A percentile compares a stretch with the other conserved stretches of the same genome.
These are phyloP conservation scores for Bryum argenteum DNA, from an alignment of 225 moss, liverwort and hornwort species.

Conservation along the genomic window DNA sequence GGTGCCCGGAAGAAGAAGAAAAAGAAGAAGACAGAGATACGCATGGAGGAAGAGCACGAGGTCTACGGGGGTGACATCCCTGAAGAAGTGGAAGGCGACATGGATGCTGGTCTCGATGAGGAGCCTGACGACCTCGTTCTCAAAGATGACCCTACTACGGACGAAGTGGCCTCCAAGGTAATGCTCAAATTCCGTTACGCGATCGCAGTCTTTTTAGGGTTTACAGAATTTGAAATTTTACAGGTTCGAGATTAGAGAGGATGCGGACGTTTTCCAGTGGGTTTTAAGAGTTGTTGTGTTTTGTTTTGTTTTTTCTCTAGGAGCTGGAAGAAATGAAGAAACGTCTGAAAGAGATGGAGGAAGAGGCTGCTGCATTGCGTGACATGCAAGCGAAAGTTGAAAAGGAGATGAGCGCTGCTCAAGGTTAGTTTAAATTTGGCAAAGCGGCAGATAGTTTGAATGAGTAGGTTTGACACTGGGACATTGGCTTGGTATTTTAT, in stretches of 20 bases:
- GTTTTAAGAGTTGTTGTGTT: neutral
- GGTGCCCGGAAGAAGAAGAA: neutral
- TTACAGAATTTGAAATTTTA: neutral
- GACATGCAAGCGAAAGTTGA: conserved; percentile 96
- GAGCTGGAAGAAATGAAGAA: conserved; percentile 95
- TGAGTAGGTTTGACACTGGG: too few relatives aligned
- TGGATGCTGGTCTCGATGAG: conserved; percentile 79
- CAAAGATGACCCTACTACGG: conserved; percentile 62
- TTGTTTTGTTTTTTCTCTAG: conserved; percentile 32
- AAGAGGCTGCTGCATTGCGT: conserved; percentile 80
- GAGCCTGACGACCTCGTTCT: conserved; percentile 66
- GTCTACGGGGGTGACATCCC: conserved; percentile 91
- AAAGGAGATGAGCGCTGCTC: conserved; percentile 86
- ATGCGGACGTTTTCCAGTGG: too few relatives aligned
- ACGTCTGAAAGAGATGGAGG: conserved; percentile 88
- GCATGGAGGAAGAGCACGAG: conserved; percentile 95
- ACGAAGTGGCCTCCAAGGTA: conserved; percentile 85
- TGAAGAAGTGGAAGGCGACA: conserved; percentile 82
- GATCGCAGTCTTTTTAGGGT: neutral
- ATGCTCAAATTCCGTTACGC: neutral
- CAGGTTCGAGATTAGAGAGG: neutral
- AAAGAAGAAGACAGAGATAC: neutral
- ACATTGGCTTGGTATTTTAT: too few relatives aligned
- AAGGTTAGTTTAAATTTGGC: conserved; percentile 48
- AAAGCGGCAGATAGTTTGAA: too few relatives aligned